Evolutionary conservation across 2,329 filamentous ascomycete genomes (phyloP).

Genomic region (Neofusicoccum ribis): DNA sequence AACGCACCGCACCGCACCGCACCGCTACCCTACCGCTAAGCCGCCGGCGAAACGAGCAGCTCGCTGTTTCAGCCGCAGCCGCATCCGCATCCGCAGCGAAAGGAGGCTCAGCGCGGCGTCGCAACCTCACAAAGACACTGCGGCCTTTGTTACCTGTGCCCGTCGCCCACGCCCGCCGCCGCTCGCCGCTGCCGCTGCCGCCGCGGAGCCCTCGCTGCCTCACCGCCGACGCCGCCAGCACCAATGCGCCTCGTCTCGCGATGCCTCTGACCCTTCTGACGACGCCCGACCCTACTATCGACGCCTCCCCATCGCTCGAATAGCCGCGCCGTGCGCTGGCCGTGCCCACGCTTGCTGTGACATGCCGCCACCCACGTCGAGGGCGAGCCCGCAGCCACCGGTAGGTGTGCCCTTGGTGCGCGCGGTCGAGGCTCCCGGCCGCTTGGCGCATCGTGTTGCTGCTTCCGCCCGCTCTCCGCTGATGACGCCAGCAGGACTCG

Average conservation of each 20-base stretch:
- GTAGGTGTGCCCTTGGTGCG: constrained; percentile 21
- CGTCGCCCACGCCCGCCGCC: not conserved
- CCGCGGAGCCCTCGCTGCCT: constrained; percentile 6
- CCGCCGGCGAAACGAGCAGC: constrained; percentile 10
- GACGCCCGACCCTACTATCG: constrained; percentile 7
- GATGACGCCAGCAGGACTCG: constrained; percentile 12
- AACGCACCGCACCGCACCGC: not conserved
- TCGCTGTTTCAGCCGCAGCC: constrained; percentile 19
- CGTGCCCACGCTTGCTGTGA: constrained; percentile 13
- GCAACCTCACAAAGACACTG: constrained; percentile 4
- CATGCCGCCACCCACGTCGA: constrained; percentile 40
- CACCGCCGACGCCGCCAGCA: constrained; percentile 6
- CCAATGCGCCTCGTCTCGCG: constrained; percentile 18
- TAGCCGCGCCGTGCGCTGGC: not conserved
- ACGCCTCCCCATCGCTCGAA: constrained; percentile 11
- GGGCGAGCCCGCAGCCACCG: constrained; percentile 26
- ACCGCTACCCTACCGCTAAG: not conserved
- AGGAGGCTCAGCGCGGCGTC: constrained; percentile 1
- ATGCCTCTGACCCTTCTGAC: constrained; percentile 19
- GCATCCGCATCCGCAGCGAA: constrained; percentile 12
- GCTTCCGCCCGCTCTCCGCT: constrained; percentile 15
- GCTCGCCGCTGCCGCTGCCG: not conserved
- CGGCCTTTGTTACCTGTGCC: constrained; percentile 1
- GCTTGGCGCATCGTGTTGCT: constrained; percentile 17
- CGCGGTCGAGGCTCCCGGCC: not conserved